A percentile compares a stretch with the other conserved stretches of the same genome.
These are phyloP conservation scores for Ilyonectria sp. DNA, from an alignment of 2,329 filamentous ascomycete genomes.

Conservation along the genomic window DNA sequence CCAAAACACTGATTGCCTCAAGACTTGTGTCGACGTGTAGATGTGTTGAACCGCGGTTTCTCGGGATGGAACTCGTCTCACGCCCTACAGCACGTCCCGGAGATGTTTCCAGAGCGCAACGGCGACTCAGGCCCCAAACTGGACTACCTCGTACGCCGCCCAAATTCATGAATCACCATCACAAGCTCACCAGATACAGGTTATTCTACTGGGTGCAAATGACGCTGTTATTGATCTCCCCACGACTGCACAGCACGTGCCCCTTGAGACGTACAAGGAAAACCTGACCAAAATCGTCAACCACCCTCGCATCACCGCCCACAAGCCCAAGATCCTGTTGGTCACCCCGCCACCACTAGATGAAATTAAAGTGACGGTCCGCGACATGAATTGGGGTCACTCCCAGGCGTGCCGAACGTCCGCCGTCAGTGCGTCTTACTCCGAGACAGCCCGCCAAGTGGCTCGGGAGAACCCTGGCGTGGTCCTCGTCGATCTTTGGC, in stretches of 20 bases:
- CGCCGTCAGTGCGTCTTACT: conserved; percentile 68
- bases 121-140: conserved; percentile 69
- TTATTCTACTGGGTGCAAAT: conserved; percentile 91
- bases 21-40: conserved; percentile 84
- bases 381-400: conserved; percentile 65
- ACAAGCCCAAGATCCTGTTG: conserved; percentile 81
- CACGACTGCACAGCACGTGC: conserved; percentile 80
- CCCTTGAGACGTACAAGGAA: conserved; percentile 80
- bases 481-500: conserved; percentile 84
- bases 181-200: conserved; percentile 60
- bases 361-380: conserved; percentile 74
- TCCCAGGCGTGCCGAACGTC: conserved; percentile 60
- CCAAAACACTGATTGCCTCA: conserved; percentile 12
- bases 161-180: neutral
- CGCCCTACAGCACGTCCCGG: conserved; percentile 77
- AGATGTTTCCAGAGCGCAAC: conserved; percentile 79
- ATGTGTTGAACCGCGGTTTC: conserved; percentile 91
- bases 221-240: conserved; percentile 81
- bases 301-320: conserved; percentile 78
- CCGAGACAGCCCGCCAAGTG: conserved; percentile 75
- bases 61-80: conserved; percentile 89
- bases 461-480: conserved; percentile 78
- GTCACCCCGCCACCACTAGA: conserved; percentile 88
- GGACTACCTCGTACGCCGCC: conserved; percentile 73
- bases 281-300: conserved; percentile 82